Evolutionary conservation across 1,284 basidiomycete genomes (phyloP), one percentile per base, ranked within the genome.

Genomic region (Leccinum griseonigrum): DNA sequence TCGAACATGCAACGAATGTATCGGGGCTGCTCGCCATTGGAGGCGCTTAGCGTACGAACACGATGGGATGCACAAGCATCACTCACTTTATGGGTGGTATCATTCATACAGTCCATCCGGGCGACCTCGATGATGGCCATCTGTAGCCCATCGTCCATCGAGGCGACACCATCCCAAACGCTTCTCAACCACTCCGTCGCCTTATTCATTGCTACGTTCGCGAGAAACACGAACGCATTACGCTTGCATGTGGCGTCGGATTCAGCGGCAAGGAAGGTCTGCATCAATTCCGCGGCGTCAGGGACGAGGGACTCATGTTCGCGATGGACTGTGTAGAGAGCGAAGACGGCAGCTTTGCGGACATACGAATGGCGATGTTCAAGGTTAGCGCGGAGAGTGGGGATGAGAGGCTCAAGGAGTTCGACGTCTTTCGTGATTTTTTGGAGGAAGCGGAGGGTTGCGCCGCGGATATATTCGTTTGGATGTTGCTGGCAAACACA

Each of bases 301-400:
- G 96, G 95, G 61, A 99, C 94, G 69, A 99, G 90, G 75, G 94
- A 83, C 74, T 98, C 95, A 74, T 95, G 94, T 76, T 93, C 86
- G 73, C 92, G 91, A 78, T 95, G 97, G 77, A 99, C 97, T 60
- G 94, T 87, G 78, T 92, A 97, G 57, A 98, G 85, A 50, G 96
- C 94, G 76, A 99, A 98, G 56, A 99, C 95, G 46, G 97, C 97
- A 74, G 98, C 98, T 82, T 99, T 99, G 73, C 97, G 90, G 58
- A 99, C 97, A 76, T 97, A 99, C 11, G 94, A 95, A 79, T 99
- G 97, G 59, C 97, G 88, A 79, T 99, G 97, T 79, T 99, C 97
- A 64, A 99, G 88, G 76, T 96, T 98, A 52, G 93, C 83, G 53
- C 97, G 90, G 70, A 95, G 94, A 36, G 92, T 95, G 4, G 97